Percentiles rank a stretch among this genome's conserved stretches.
These are phyloP conservation scores for Phytophthora hibernalis DNA, from an alignment of 352 stramenopile species.

Conservation along the genomic window DNA sequence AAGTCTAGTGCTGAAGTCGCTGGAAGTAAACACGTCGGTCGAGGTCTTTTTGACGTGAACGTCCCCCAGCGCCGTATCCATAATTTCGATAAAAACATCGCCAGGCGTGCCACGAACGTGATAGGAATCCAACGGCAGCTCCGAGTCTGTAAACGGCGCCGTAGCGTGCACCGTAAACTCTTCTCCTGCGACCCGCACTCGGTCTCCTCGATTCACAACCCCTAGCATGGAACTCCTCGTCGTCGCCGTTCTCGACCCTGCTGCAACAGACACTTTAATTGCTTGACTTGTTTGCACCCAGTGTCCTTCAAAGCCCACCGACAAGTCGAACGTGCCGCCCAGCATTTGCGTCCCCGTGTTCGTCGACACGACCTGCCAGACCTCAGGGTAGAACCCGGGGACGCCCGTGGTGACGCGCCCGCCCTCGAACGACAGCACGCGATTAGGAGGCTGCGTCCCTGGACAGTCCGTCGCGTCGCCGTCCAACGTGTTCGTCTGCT, in stretches of 20 bases:
- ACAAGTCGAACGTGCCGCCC: slow-evolving; percentile 74
- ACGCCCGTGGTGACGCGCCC: slow-evolving; percentile 49
- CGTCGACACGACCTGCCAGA: slow-evolving; percentile 70
- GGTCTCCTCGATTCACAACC: slow-evolving; percentile 71
- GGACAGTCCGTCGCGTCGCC: slow-evolving; percentile 51
- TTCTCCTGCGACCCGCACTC: slow-evolving; percentile 59
- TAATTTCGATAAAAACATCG: slow-evolving; percentile 45
- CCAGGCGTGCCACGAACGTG: slow-evolving; percentile 56
- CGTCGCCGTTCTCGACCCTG: slow-evolving; percentile 57
- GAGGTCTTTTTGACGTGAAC: slow-evolving; percentile 55
- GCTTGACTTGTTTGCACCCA: slow-evolving; percentile 41
- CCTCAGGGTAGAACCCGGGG: slow-evolving; percentile 59
- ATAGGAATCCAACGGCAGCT: slow-evolving; percentile 75
- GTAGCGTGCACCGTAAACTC: slow-evolving; percentile 70
- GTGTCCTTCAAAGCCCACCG: slow-evolving; percentile 70
- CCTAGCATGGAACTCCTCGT: slow-evolving; percentile 66
- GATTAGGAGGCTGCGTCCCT: slow-evolving; percentile 50
- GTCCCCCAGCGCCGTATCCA: slow-evolving; percentile 73
- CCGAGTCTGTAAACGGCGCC: slow-evolving; percentile 72
- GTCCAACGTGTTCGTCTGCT: slow-evolving; percentile 59
- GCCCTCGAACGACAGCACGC: slow-evolving; percentile 56
- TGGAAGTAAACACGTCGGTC: slow-evolving; percentile 45
- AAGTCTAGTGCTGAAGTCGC: slow-evolving; percentile 49
- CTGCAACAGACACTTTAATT: slow-evolving; percentile 47
- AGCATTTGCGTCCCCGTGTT: slow-evolving; percentile 46